Base-by-base conservation (phyloP, 495 filamentous ascomycete species). In the Chaetomium tenue region DNA sequence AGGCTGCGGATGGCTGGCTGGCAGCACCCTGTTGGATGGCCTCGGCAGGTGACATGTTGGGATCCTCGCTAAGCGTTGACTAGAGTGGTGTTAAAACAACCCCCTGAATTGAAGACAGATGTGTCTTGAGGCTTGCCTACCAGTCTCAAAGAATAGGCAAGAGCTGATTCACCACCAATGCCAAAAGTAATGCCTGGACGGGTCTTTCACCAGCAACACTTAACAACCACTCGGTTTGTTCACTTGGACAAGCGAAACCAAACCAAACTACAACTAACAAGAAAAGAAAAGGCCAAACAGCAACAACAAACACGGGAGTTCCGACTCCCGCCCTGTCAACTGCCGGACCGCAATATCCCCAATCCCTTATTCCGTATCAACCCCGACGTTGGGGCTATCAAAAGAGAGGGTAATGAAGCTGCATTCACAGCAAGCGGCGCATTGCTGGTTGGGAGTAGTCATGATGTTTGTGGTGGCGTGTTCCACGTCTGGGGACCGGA, bases 361-460 rank as follows among this genome's bases (percentile, higher is more conserved):
- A 13, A 13, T 13, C 16, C 16, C 58, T 40, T 68, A 76, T 60
- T 68, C 13, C 44, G 50, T 71, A 66, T 74, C 72, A 68, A 89
- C 89, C 89, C 89, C 89, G 72, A 73, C 86, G 71, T 87, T 90
- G 89, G 89, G 90, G 88, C 83, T 89, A 85, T 87, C 72, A 66
- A 78, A 69, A 44, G 23, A 22, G 13, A 8, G 39, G 9, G 53
- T 54, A 9, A 72, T 74, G 51, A 60, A 66, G 63, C 26, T 65
- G 2, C 64, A 60, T 48, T 52, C 30, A 50, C 76, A 75, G 76
- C 66, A 12, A 8, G 6, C 8, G 33, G 6, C 33, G 8, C 8
- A 37, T 37, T 8, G 30, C 30, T 33, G 30, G 30, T 33, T 33
- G 30, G 30, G 33, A 44, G 11, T 11, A 18, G 44, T n/a, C 44